Conservation (phyloP, 177 flowering plant genomes). For the Vitis hybrid region DNA sequence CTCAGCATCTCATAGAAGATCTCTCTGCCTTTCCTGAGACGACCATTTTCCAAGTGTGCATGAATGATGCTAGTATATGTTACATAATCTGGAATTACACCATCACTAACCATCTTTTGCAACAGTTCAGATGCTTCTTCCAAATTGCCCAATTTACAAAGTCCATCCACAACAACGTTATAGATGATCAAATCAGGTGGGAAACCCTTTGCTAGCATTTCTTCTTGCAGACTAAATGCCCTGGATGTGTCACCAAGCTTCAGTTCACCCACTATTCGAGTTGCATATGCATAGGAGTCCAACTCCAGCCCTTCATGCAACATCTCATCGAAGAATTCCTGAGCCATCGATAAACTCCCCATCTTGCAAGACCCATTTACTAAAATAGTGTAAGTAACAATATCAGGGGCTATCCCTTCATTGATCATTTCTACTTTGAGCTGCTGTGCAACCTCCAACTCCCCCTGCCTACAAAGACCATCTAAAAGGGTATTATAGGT, state of each 20-base stretch:
- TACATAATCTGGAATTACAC: conserved; percentile 55
- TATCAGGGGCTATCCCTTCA: conserved; percentile 51
- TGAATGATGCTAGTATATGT: conserved; percentile 64
- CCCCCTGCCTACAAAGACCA: conserved; percentile 51
- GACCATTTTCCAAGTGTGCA: conserved; percentile 41
- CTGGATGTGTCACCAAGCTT: conserved; percentile 33
- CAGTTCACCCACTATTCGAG: conserved; percentile 48
- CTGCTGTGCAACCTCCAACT: conserved; percentile 43
- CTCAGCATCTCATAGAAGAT: conserved; percentile 50
- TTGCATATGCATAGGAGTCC: conserved; percentile 49
- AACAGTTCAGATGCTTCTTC: conserved; percentile 41
- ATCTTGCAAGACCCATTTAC: conserved; percentile 48
- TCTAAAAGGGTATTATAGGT: conserved; percentile 69
- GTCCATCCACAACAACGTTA: conserved; percentile 58
- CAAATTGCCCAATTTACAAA: conserved; percentile 43
- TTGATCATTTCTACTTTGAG: conserved; percentile 56
- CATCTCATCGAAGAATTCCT: conserved; percentile 57
- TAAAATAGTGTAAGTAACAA: conserved; percentile 59
- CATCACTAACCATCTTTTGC: conserved; percentile 48
- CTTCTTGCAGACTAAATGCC: conserved; percentile 56
- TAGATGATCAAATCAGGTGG: conserved; percentile 53
- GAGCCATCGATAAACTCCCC: conserved; percentile 49
- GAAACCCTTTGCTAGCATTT: conserved; percentile 51
- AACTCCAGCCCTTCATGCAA: conserved; percentile 51
- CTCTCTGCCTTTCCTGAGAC: conserved; percentile 43